A percentile compares a stretch with the other conserved stretches of the same genome.
These are phyloP conservation scores for Carex arenaria DNA, from an alignment of 202 grass and related monocot genomes.

Conservation along the genomic window DNA sequence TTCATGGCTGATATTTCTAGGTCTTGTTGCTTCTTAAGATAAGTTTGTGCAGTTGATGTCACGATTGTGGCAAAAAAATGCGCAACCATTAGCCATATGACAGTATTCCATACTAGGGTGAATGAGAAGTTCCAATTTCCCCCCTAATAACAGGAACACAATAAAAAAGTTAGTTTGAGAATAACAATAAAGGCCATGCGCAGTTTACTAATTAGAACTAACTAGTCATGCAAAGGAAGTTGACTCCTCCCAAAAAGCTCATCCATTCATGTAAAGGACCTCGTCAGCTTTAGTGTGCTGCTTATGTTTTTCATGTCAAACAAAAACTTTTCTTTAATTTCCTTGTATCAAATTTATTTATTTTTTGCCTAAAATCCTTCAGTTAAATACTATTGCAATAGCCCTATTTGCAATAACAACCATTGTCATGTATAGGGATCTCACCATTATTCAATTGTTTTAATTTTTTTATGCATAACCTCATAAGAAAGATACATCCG, in stretches of 20 bases:
- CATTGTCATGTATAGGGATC: background rate
- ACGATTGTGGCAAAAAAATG: conserved; percentile 85
- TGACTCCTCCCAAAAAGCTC: background rate
- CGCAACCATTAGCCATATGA: conserved; percentile 77
- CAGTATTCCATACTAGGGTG: conserved; percentile 71
- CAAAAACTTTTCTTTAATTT: background rate
- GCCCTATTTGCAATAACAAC: background rate
- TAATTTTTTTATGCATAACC: background rate
- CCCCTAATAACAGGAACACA: conserved; percentile 32
- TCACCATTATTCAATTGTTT: background rate
- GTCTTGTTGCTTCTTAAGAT: conserved; percentile 83
- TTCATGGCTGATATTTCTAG: conserved; percentile 36
- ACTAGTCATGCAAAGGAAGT: background rate
- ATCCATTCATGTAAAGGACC: background rate
- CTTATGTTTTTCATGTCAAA: background rate
- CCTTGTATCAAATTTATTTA: background rate
- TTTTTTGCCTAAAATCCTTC: background rate
- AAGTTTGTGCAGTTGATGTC: conserved; percentile 66
- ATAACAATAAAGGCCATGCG: background rate
- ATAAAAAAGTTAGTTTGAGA: background rate
- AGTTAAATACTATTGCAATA: background rate
- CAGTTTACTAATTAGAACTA: background rate
- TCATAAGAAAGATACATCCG: background rate
- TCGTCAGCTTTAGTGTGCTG: background rate
- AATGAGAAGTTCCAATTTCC: conserved; percentile 82